These are phyloP conservation scores for Claviceps quebecensis DNA, from an alignment of 2,329 filamentous ascomycete species.

Conservation along the genomic window DNA sequence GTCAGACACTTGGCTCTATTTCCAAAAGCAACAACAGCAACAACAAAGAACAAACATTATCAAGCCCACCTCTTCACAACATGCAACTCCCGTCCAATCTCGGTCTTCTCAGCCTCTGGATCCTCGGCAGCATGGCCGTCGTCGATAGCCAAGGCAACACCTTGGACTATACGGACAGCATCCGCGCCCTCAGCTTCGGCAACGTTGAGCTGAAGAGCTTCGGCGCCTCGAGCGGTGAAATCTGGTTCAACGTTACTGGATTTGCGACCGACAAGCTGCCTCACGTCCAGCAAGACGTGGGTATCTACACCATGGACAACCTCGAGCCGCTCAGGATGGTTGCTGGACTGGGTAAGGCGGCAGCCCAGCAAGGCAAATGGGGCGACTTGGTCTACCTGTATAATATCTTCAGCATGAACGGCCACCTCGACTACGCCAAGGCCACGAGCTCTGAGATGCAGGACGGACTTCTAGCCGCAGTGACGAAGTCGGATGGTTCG, in stretches of 20 bases:
- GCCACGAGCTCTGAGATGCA: slow-evolving; percentile 1
- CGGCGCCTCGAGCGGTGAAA: background rate
- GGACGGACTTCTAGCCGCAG: slow-evolving; percentile 1
- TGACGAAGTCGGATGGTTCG: background rate
- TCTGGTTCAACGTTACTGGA: slow-evolving; percentile 1
- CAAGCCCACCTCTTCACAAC: too few species aligned
- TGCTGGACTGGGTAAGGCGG: background rate
- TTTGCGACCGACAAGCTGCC: slow-evolving; percentile 2
- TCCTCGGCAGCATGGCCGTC: background rate
- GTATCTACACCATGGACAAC: slow-evolving; percentile 3
- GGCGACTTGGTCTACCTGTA: slow-evolving; percentile 4
- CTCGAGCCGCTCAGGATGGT: background rate
- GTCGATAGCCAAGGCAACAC: background rate
- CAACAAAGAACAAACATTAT: too few species aligned
- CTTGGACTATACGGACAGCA: background rate
- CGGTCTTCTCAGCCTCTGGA: background rate
- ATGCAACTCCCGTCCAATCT: background rate
- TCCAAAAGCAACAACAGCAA: too few species aligned
- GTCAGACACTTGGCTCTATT: too few species aligned
- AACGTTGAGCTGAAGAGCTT: background rate
- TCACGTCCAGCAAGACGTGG: slow-evolving; percentile 1
- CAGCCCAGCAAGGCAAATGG: slow-evolving; percentile 3
- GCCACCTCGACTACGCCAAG: slow-evolving; percentile 2
- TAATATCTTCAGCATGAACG: slow-evolving; percentile 6
- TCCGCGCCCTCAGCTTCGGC: slow-evolving; percentile 1